A percentile compares a stretch with the other conserved stretches of the same genome.
Evolutionary conservation across 768 basidiomycete species (phyloP).

Genomic region (Royoungia palumana): DNA sequence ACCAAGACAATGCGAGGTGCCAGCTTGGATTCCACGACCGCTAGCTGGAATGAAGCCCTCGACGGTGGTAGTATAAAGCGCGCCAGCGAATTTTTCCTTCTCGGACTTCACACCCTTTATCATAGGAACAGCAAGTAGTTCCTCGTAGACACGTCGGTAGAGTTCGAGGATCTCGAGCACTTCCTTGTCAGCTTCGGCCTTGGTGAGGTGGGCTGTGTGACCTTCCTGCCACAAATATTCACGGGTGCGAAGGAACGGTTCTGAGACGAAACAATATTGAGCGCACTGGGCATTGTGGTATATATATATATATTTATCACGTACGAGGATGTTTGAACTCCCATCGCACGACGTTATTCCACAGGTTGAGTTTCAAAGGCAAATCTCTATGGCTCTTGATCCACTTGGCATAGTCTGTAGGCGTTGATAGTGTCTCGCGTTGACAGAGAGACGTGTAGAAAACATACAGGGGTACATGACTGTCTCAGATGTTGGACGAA

Average conservation of each 20-base stretch:
- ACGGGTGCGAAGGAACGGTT: constrained; percentile 98
- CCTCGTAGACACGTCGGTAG: constrained; percentile 93
- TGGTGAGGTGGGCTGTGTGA: constrained; percentile 91
- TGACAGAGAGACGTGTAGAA: not conserved
- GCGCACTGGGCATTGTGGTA: not conserved
- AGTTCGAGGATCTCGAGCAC: constrained; percentile 93
- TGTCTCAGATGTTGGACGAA: constrained; percentile 97
- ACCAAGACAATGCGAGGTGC: constrained; percentile 96
- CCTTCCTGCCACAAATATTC: constrained; percentile 99
- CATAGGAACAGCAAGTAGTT: constrained; percentile 95
- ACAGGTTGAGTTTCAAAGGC: constrained; percentile 95
- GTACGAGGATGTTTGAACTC: constrained; percentile 98
- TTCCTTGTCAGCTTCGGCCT: constrained; percentile 86
- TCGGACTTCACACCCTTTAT: constrained; percentile 96
- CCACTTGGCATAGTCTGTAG: constrained; percentile 95
- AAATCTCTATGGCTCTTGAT: constrained; percentile 96
- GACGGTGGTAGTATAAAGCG: constrained; percentile 95
- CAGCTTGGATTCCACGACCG: constrained; percentile 96
- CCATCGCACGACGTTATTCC: constrained; percentile 99
- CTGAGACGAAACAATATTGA: constrained; percentile 39
- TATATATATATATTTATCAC: constrained; percentile 27
- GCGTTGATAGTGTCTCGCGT: not conserved
- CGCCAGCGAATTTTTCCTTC: constrained; percentile 99
- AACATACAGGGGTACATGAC: constrained; percentile 96
- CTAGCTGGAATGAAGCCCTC: constrained; percentile 98